Base-by-base conservation (phyloP, 1,139 yeast genomes). In the Pichia sorboxylosa region DNA sequence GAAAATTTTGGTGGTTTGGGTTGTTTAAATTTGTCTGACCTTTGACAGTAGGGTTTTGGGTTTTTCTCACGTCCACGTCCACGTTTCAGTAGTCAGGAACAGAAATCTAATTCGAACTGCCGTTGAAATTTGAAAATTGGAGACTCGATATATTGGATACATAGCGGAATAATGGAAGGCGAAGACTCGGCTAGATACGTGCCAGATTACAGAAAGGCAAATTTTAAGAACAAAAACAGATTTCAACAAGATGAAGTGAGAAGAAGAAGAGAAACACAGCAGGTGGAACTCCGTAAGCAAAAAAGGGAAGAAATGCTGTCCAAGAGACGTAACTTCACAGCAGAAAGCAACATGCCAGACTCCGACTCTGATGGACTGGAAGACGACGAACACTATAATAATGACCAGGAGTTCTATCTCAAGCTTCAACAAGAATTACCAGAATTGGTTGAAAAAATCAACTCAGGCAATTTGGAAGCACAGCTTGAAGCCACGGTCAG, bases 181-280 rank as follows among this genome's bases (percentile, higher is more conserved):
- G 36, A 29, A 33, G 90, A 83, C 50, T 69, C 90, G 32, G 75
- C 93, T 48, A 78, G 90, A 62, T 90, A 83, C 59, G 83, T 90
- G 39, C 97, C 98, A 31, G 98, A 90, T 59, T 92, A 90, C 59
- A 84, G 98, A 61, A 84, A 96, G 61, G 85, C 97, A 32, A 84
- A 81, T 55, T 90, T 83, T 65, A 90, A 92, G 58, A 90, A 90
- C 66, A 83, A 87, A 57, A 87, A 93, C 43, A 75, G 94, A 54
- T 92, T 92, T 57, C 82, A 82, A 53, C 84, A 87, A 41, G 98
- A 90, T 57, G 98, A 90, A 64, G 74, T 90, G 49, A 82, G 98
- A 61, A 85, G 97, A 59, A 80, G 98, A 58, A 80, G 98, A 58
- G 98, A 90, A 58, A 93, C 83, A 42, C 96, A 90, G 52, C 97